These are phyloP conservation scores for Haematococcus lacustris DNA, from an alignment of 139 green algal species.

Conservation along the genomic window DNA sequence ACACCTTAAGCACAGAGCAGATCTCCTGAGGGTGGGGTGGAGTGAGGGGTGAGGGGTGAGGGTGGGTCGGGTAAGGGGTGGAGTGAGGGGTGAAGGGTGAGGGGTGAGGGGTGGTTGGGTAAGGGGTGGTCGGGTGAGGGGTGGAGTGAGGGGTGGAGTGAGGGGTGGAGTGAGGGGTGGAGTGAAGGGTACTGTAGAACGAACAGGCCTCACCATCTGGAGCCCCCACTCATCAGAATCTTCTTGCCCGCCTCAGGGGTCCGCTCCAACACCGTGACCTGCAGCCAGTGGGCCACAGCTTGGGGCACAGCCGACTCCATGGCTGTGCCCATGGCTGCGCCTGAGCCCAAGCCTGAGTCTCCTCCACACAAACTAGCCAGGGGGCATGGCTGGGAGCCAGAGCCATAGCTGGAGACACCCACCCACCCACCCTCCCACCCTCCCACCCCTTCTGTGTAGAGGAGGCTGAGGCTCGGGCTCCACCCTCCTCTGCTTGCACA, in stretches of 20 bases:
- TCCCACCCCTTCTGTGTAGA: too few species aligned
- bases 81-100: background rate
- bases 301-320: too few species aligned
- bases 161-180: too few species aligned
- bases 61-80: background rate
- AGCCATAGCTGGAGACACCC: too few species aligned
- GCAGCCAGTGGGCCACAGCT: background rate
- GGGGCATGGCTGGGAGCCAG: too few species aligned
- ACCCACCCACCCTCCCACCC: too few species aligned
- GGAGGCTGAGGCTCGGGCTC: too few species aligned
- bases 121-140: too few species aligned
- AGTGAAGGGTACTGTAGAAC: background rate
- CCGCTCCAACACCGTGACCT: slow-evolving; percentile 76
- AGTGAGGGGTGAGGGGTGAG: background rate
- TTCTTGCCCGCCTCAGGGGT: slow-evolving; percentile 78
- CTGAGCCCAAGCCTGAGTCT: too few species aligned
- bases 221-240: slow-evolving; percentile 79
- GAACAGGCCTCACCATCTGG: slow-evolving; percentile 45
- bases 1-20: background rate
- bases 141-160: background rate
- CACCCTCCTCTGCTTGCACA: too few species aligned
- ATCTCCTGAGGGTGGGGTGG: background rate
- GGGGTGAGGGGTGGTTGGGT: background rate
- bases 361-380: too few species aligned
- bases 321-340: too few species aligned